Evolutionary conservation across 164 flowering plant species (phyloP).

Genomic region (Protea cynaroides): DNA sequence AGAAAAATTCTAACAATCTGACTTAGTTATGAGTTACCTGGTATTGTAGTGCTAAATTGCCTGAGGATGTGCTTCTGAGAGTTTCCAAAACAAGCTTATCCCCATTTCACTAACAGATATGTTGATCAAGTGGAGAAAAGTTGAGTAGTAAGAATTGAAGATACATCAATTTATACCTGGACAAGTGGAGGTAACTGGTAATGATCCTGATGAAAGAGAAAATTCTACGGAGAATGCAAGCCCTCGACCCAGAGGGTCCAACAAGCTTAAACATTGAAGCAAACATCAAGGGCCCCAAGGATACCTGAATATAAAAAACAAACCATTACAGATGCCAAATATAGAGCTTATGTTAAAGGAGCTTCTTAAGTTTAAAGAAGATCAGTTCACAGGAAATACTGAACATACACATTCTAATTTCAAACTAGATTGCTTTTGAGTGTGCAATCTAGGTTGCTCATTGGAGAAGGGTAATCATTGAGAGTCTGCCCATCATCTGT

Average conservation of each 20-base stretch:
- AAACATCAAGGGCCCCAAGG: constrained; percentile 93
- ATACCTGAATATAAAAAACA: constrained; percentile 50
- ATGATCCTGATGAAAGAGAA: no score
- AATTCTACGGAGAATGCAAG: no score
- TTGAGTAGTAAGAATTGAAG: constrained; percentile 7
- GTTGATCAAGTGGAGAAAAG: background rate
- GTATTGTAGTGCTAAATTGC: no score
- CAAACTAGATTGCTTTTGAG: constrained; percentile 36
- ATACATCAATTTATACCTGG: constrained; percentile 56
- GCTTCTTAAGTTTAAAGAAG: background rate
- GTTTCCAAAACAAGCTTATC: no score
- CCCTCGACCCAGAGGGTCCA: no score
- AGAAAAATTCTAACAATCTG: no score
- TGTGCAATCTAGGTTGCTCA: constrained; percentile 33
- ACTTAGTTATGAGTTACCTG: no score
- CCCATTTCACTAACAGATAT: no score
- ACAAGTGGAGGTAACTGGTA: constrained; percentile 98
- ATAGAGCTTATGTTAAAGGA: background rate
- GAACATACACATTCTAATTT: background rate
- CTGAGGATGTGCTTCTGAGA: no score
- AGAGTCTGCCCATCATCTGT: constrained; percentile 18
- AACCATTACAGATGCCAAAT: background rate
- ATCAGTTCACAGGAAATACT: no score
- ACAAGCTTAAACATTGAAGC: constrained; percentile 93
- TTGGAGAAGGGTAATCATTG: constrained; percentile 19